A percentile compares a stretch with the other conserved stretches of the same genome.
phyloP scores from a whole-genome alignment of 306 rosid genomes.

The Dalbergia cultrata region DNA sequence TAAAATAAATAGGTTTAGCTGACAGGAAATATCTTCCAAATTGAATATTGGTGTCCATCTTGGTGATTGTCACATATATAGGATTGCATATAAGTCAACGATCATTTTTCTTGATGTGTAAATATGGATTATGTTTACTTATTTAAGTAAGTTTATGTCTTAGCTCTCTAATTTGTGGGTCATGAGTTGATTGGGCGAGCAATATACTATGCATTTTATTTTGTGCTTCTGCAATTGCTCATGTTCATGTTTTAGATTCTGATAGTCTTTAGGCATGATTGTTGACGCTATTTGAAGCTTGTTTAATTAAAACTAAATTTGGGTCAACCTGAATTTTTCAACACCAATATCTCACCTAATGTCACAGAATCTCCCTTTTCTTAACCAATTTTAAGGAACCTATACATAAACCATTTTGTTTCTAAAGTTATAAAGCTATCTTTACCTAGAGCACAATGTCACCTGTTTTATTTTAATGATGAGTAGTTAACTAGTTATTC shows the following conservation, averaged over 20 bases:
- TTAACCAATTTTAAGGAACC: neutral
- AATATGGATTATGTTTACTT: neutral
- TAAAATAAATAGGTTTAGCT: too few relatives aligned
- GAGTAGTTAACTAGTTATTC: too few relatives aligned
- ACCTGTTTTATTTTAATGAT: neutral
- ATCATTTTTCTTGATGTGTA: neutral
- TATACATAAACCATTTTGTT: neutral
- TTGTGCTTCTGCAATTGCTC: neutral
- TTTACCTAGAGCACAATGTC: neutral
- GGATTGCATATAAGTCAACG: neutral
- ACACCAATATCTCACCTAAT: neutral
- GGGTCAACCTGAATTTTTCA: neutral
- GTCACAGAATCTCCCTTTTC: neutral
- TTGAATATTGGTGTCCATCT: neutral
- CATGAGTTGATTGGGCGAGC: too few relatives aligned
- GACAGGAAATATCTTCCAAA: too few relatives aligned
- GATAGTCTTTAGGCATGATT: neutral
- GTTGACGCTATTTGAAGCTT: neutral
- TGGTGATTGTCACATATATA: neutral
- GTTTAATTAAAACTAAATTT: neutral
- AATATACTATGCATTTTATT: too few relatives aligned
- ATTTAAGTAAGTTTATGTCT: neutral
- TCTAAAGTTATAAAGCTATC: neutral
- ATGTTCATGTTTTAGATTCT: neutral
- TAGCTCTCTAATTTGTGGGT: neutral